Percentiles rank a stretch among this genome's conserved stretches.
phyloP scores from a whole-genome alignment of 129 eudicot genomes.

The Pittosporum tobira region DNA sequence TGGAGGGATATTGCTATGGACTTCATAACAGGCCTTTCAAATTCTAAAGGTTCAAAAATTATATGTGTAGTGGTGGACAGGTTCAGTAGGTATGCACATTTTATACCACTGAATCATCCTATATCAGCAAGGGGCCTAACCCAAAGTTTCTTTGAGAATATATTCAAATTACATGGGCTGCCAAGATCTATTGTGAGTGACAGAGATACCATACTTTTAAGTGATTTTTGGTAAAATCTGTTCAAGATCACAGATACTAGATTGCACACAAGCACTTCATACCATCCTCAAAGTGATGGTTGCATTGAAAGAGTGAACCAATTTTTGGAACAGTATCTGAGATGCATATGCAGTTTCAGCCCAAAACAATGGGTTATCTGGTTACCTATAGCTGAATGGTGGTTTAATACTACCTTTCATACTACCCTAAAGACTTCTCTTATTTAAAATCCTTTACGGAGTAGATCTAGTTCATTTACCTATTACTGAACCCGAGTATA shows the following conservation, averaged over 20 bases:
- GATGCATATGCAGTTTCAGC: too few relatives aligned
- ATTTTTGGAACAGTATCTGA: too few relatives aligned
- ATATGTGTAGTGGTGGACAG: background rate
- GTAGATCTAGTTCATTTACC: background rate
- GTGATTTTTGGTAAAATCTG: background rate
- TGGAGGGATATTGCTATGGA: too few relatives aligned
- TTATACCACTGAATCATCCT: background rate
- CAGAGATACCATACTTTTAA: too few relatives aligned
- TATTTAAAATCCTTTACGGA: background rate
- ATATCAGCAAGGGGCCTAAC: background rate
- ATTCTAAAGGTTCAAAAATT: background rate
- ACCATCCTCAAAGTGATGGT: too few relatives aligned
- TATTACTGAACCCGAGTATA: background rate
- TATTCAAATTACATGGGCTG: background rate
- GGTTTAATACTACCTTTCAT: background rate
- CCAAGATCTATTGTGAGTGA: background rate
- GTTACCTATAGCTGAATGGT: background rate
- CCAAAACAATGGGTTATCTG: background rate
- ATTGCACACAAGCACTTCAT: too few relatives aligned
- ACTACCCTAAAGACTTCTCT: background rate
- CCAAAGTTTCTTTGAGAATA: background rate
- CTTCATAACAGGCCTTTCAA: too few relatives aligned
- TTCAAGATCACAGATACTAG: too few relatives aligned
- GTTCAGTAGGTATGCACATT: too few relatives aligned
- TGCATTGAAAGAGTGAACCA: too few relatives aligned